A percentile compares a stretch with the other conserved stretches of the same genome.
These are phyloP conservation scores for Globisporangium rhizosaccharum DNA, from an alignment of 352 stramenopile species.

Conservation along the genomic window DNA sequence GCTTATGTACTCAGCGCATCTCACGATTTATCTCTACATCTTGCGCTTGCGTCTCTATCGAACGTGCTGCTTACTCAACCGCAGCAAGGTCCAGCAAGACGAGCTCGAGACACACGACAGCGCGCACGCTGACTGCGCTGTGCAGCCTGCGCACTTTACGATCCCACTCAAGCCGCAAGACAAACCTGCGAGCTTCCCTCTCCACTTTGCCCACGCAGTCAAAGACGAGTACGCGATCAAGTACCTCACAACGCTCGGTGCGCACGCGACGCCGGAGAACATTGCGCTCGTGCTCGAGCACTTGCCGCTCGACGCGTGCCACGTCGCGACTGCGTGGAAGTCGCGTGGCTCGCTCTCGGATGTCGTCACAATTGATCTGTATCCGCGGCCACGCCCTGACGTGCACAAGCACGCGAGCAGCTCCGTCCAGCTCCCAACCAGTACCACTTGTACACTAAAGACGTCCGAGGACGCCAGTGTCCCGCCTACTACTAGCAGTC, in stretches of 20 bases:
- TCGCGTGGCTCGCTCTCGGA: conserved; percentile 48
- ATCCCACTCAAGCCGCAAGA: conserved; percentile 55
- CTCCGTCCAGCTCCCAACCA: not conserved
- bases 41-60: not conserved
- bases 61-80: not conserved
- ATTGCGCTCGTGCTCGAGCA: conserved; percentile 57
- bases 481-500: not conserved
- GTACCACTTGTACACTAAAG: no score
- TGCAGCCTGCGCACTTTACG: conserved; percentile 43
- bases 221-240: conserved; percentile 69
- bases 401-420: conserved; percentile 1
- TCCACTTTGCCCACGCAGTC: conserved; percentile 35
- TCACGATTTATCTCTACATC: not conserved
- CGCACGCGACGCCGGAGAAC: conserved; percentile 41
- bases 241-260: conserved; percentile 61
- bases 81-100: conserved; percentile 13
- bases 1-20: not conserved
- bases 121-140: conserved; percentile 22
- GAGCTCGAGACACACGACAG: not conserved
- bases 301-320: conserved; percentile 58
- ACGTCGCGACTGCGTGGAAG: conserved; percentile 51
- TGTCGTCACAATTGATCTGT: conserved; percentile 49
- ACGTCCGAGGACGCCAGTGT: not conserved
- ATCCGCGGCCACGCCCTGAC: conserved; percentile 14
- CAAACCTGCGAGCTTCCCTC: conserved; percentile 31